phyloP scores from a whole-genome alignment of 176 grass and related monocot genomes.

The Musa troglodytarum region DNA sequence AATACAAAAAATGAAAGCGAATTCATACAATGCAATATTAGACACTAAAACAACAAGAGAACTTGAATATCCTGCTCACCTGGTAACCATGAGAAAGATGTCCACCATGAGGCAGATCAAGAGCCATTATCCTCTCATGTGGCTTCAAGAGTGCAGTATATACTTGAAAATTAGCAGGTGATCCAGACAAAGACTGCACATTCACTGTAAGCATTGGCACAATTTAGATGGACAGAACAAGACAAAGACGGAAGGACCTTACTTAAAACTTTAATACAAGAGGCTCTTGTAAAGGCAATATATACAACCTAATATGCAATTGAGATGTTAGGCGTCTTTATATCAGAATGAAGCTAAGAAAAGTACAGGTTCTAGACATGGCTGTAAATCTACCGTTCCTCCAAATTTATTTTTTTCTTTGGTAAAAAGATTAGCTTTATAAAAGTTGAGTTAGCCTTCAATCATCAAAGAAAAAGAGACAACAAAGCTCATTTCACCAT shows the following conservation, averaged over 20 bases:
- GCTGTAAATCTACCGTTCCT: slow-evolving; percentile 5
- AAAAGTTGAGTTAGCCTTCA: background rate
- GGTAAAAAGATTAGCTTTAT: background rate
- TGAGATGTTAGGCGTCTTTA: background rate
- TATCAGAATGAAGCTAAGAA: slow-evolving; percentile 6
- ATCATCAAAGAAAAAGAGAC: background rate
- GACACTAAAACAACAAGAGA: background rate
- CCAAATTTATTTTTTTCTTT: background rate
- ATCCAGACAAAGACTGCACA: slow-evolving; percentile 92
- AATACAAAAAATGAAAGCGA: background rate
- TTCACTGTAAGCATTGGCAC: slow-evolving; percentile 43
- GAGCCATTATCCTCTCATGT: slow-evolving; percentile 98
- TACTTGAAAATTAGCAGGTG: slow-evolving; percentile 93
- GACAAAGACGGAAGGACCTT: background rate
- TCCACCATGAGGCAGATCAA: slow-evolving; percentile 99
- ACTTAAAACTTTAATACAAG: background rate
- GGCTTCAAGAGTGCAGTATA: slow-evolving; percentile 96
- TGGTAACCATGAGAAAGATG: slow-evolving; percentile 99
- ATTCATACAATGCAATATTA: background rate
- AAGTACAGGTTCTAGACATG: background rate
- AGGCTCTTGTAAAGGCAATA: background rate
- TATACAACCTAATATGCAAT: background rate
- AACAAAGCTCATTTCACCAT: background rate
- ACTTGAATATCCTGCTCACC: slow-evolving; percentile 29
- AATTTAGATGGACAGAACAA: background rate